These are phyloP conservation scores for Claviceps paspali DNA, from an alignment of 2,329 filamentous ascomycete species.

Conservation along the genomic window DNA sequence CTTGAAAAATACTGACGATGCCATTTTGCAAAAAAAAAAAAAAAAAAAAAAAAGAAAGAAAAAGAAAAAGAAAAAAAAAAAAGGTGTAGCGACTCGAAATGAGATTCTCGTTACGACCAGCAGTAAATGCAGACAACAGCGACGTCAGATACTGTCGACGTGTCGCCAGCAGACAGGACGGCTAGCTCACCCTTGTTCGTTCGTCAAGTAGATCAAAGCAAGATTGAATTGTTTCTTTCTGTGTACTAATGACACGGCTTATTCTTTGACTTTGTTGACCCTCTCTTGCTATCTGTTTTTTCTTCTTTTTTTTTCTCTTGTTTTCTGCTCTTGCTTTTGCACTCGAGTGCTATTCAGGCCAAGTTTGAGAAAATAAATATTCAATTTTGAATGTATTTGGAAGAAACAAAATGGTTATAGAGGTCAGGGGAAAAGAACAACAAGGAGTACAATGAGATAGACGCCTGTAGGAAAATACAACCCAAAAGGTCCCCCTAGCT, in stretches of 20 bases:
- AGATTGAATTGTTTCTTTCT: slow-evolving; percentile 6
- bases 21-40: slow-evolving; percentile 58
- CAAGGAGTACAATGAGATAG: slow-evolving; percentile 26
- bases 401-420: slow-evolving; percentile 19
- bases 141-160: slow-evolving; percentile 7
- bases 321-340: slow-evolving; percentile 16
- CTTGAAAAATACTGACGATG: slow-evolving; percentile 98
- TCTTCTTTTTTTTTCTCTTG: slow-evolving; percentile 13
- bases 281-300: slow-evolving; percentile 2
- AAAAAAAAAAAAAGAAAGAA: too few species aligned
- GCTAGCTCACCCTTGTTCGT: neutral
- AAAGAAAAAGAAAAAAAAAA: too few species aligned
- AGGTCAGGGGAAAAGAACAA: slow-evolving; percentile 19
- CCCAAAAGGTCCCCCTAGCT: slow-evolving; percentile 22
- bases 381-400: slow-evolving; percentile 39
- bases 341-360: slow-evolving; percentile 24
- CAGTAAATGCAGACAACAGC: slow-evolving; percentile 7
- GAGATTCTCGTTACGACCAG: slow-evolving; percentile 14
- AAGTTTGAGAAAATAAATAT: slow-evolving; percentile 23
- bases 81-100: slow-evolving; percentile 6
- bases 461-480: slow-evolving; percentile 17
- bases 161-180: slow-evolving; percentile 4
- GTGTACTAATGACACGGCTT: slow-evolving; percentile 5
- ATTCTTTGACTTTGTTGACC: slow-evolving; percentile 1
- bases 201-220: slow-evolving; percentile 4